A percentile compares a stretch with the other conserved stretches of the same genome.
Evolutionary conservation across 2,329 filamentous ascomycete species (phyloP).

Genomic region (Seiridium unicorne): DNA sequence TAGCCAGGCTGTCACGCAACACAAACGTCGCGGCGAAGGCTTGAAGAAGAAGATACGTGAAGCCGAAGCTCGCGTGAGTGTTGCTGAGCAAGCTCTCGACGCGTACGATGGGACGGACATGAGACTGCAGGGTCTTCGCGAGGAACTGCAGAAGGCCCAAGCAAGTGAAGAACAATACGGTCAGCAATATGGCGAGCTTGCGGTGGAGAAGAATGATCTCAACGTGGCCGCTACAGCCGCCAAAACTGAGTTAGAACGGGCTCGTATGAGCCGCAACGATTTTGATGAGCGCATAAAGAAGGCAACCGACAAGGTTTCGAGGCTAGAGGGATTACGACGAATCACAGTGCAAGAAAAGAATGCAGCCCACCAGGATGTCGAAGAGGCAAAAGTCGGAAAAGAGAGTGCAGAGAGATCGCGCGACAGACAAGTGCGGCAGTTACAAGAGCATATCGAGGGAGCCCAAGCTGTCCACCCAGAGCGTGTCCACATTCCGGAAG

Average conservation of each 20-base stretch:
- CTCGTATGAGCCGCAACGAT: constrained; percentile 31
- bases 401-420: constrained; percentile 43
- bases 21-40: constrained; percentile 36
- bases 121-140: constrained; percentile 57
- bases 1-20: constrained; percentile 39
- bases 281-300: constrained; percentile 52
- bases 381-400: constrained; percentile 46
- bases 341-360: constrained; percentile 63
- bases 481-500: constrained; percentile 62
- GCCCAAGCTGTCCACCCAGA: constrained; percentile 52
- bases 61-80: constrained; percentile 57
- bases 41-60: constrained; percentile 56
- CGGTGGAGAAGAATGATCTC: constrained; percentile 46
- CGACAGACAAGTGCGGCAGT: constrained; percentile 42
- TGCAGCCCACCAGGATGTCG: constrained; percentile 48
- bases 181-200: constrained; percentile 52
- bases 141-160: constrained; percentile 53
- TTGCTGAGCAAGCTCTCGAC: constrained; percentile 60
- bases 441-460: constrained; percentile 53
- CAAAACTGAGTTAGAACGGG: constrained; percentile 32
- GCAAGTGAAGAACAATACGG: constrained; percentile 47
- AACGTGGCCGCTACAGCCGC: constrained; percentile 40
- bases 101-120: constrained; percentile 67
- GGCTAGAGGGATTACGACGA: constrained; percentile 45
- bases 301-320: constrained; percentile 50